phyloP scores from a whole-genome alignment of 2,329 filamentous ascomycete genomes.

The Teratosphaeria destructans region DNA sequence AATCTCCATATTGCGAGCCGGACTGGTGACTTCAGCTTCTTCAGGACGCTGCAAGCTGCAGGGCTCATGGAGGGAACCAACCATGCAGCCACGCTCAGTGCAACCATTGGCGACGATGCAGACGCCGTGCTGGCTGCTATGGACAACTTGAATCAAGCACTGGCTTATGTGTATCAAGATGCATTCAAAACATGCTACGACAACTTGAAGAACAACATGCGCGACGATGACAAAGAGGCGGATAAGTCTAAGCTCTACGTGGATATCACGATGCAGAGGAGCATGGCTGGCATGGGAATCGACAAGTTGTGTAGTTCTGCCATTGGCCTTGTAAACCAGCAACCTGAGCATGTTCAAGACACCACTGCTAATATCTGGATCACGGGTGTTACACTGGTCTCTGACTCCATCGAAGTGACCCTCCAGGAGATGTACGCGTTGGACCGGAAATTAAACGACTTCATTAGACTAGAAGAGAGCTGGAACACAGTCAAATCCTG shows the following conservation, averaged over 20 bases:
- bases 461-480: conserved; percentile 36
- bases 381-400: conserved; percentile 34
- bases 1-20: conserved; percentile 34
- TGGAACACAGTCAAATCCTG: conserved; percentile 34
- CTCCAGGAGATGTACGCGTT: conserved; percentile 30
- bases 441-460: conserved; percentile 33
- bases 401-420: conserved; percentile 34
- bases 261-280: conserved; percentile 35
- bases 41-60: conserved; percentile 36
- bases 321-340: conserved; percentile 33
- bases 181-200: conserved; percentile 38
- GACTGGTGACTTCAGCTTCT: conserved; percentile 37
- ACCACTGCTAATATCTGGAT: conserved; percentile 36
- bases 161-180: conserved; percentile 38
- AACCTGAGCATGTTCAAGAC: conserved; percentile 30
- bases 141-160: conserved; percentile 36
- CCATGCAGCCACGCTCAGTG: conserved; percentile 33
- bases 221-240: conserved; percentile 22
- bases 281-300: conserved; percentile 36
- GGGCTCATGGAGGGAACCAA: conserved; percentile 35
- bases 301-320: conserved; percentile 37
- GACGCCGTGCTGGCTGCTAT: conserved; percentile 34
- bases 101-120: conserved; percentile 32
- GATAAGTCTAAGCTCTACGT: conserved; percentile 30
- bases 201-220: conserved; percentile 27